Percentiles rank a stretch among this genome's conserved stretches.
Conservation (phyloP, 106 monocot species). For the Apostasia ramifera region DNA sequence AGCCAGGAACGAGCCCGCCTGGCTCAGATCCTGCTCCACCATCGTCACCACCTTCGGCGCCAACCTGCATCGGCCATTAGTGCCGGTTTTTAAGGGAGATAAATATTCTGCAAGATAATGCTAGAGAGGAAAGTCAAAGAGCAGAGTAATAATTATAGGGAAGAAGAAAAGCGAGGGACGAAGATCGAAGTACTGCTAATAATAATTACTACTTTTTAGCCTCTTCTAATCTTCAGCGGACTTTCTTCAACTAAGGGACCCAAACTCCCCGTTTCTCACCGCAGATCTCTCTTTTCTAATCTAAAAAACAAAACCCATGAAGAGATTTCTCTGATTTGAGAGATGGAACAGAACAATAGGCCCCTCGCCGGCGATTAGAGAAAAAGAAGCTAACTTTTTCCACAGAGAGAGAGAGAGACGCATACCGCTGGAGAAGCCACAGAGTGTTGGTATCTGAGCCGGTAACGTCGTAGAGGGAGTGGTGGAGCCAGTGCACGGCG, state of each 20-base stretch:
- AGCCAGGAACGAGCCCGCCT: slow-evolving; percentile 71
- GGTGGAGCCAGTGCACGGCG: slow-evolving; percentile 93
- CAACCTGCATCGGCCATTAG: slow-evolving; percentile 28
- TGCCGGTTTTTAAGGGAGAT: no score
- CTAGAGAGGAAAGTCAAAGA: not conserved
- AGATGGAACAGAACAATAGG: not conserved
- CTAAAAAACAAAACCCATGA: not conserved
- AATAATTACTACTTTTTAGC: slow-evolving; percentile 14
- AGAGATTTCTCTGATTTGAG: not conserved
- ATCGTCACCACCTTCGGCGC: slow-evolving; percentile 94
- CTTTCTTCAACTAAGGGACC: not conserved
- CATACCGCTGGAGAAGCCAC: slow-evolving; percentile 80
- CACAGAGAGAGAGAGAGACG: not conserved
- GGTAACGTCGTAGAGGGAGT: slow-evolving; percentile 94
- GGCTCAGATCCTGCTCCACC: slow-evolving; percentile 93
- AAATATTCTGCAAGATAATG: not conserved
- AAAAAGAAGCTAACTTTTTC: slow-evolving; percentile 1
- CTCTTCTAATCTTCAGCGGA: not conserved
- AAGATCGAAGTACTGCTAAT: slow-evolving; percentile 9
- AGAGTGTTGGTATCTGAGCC: slow-evolving; percentile 90
- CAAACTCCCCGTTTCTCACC: no score
- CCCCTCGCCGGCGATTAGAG: not conserved
- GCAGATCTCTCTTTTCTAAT: not conserved
- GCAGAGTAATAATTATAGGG: slow-evolving; percentile 1
- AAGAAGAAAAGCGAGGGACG: slow-evolving; percentile 5